These are phyloP conservation scores for Trichomonas tenax DNA, from an alignment of 208 protist species.

Conservation along the genomic window DNA sequence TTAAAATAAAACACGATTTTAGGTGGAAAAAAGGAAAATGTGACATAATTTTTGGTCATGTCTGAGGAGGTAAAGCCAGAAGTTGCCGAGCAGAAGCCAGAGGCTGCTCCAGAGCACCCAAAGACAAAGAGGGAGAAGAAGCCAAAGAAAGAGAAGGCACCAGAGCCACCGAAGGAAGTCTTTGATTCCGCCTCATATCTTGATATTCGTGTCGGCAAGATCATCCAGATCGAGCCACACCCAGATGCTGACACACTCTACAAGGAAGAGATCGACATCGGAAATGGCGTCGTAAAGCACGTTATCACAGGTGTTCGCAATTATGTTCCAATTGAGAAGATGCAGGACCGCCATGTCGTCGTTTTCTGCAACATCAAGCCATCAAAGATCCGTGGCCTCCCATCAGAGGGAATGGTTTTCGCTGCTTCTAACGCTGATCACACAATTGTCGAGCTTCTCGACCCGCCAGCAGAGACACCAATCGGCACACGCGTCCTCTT, in stretches of 20 bases:
- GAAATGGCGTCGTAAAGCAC: not conserved
- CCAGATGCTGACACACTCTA: slow-evolving; percentile 16
- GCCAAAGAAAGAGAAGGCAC: not conserved
- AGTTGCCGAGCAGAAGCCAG: not conserved
- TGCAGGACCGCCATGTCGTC: slow-evolving; percentile 20
- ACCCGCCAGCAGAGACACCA: slow-evolving; percentile 12
- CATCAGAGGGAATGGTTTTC: slow-evolving; percentile 23
- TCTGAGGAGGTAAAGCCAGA: not conserved
- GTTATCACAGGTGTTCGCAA: slow-evolving; percentile 2
- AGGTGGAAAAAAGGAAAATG: too few species aligned
- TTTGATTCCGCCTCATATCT: not conserved
- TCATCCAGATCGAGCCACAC: not conserved
- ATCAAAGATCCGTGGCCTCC: not conserved
- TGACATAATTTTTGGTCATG: not conserved
- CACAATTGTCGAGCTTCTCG: slow-evolving; percentile 12
- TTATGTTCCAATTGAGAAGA: slow-evolving; percentile 22
- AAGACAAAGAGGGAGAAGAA: not conserved
- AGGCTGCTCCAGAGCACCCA: not conserved
- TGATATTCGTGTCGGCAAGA: not conserved
- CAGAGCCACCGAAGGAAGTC: not conserved
- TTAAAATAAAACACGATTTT: too few species aligned
- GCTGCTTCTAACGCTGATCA: slow-evolving; percentile 21
- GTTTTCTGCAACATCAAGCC: slow-evolving; percentile 25
- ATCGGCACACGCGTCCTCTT: not conserved
- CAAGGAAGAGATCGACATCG: slow-evolving; percentile 16